Conservation (phyloP, 139 green algal genomes). For the Chlorella ohadii region DNA sequence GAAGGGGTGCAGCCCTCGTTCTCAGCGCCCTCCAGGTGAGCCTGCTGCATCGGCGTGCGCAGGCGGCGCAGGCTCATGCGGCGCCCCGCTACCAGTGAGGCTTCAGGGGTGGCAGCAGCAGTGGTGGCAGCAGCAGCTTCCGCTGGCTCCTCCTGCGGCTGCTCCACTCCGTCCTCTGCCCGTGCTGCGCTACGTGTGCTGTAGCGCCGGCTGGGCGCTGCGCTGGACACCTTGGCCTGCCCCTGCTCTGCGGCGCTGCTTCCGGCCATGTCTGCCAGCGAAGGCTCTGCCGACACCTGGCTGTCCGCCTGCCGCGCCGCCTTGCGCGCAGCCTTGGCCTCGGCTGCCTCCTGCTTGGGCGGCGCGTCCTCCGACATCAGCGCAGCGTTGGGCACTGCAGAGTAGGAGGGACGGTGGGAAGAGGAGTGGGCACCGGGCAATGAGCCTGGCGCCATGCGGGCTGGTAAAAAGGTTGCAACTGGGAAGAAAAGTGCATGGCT, state of each 20-base stretch:
- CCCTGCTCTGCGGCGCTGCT: background rate
- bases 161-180: background rate
- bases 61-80: slow-evolving; percentile 8
- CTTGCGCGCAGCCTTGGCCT: background rate
- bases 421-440: background rate
- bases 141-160: background rate
- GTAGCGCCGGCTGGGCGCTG: background rate
- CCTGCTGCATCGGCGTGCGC: slow-evolving; percentile 1
- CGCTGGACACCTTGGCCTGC: slow-evolving; percentile 6
- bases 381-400: slow-evolving; percentile 35
- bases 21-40: background rate
- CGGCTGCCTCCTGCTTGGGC: slow-evolving; percentile 1
- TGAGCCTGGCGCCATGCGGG: background rate
- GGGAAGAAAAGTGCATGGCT: no score
- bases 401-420: background rate
- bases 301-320: background rate
- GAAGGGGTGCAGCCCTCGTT: background rate
- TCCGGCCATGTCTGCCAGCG: background rate
- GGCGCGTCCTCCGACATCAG: slow-evolving; percentile 17
- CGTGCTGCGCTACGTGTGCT: background rate
- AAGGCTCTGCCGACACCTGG: background rate
- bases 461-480: no score
- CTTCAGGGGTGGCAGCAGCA: background rate
- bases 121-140: background rate
- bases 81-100: background rate